These are phyloP conservation scores for Pseudisothecium myosuroides DNA, from an alignment of 225 moss, liverwort and hornwort genomes.

Conservation along the genomic window DNA sequence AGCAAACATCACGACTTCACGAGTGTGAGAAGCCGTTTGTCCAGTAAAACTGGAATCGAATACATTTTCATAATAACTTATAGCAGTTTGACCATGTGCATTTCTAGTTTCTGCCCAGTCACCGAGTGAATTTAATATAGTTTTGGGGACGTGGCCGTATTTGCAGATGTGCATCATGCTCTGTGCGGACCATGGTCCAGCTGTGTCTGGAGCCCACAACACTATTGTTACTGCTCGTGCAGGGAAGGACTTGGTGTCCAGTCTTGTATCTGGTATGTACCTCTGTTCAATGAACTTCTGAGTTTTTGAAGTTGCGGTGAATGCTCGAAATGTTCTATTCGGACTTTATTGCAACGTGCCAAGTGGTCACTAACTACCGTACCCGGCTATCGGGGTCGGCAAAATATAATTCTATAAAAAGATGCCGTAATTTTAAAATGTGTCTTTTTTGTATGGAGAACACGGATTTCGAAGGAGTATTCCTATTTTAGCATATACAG, in stretches of 20 bases:
- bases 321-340: not conserved
- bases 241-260: conserved; percentile 85
- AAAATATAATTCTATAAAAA: not conserved
- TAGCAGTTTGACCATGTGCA: not conserved
- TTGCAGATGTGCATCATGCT: conserved; percentile 83
- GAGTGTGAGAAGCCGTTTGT: not conserved
- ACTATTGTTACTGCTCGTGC: conserved; percentile 81
- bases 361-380: not conserved
- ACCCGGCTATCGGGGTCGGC: not conserved
- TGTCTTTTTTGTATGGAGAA: not conserved
- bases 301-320: not conserved
- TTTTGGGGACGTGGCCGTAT: not conserved
- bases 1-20: not conserved
- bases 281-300: not conserved
- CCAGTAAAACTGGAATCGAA: not conserved
- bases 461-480: not conserved
- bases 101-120: not conserved
- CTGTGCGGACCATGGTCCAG: conserved; percentile 85
- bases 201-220: conserved; percentile 88
- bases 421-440: not conserved
- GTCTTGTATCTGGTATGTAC: conserved; percentile 58
- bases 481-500: not conserved
- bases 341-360: not conserved
- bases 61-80: not conserved
- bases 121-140: not conserved